Evolutionary conservation across 1,284 basidiomycete species (phyloP), one percentile per base, ranked within the genome.

Genomic region (Thecaphora frezii): DNA sequence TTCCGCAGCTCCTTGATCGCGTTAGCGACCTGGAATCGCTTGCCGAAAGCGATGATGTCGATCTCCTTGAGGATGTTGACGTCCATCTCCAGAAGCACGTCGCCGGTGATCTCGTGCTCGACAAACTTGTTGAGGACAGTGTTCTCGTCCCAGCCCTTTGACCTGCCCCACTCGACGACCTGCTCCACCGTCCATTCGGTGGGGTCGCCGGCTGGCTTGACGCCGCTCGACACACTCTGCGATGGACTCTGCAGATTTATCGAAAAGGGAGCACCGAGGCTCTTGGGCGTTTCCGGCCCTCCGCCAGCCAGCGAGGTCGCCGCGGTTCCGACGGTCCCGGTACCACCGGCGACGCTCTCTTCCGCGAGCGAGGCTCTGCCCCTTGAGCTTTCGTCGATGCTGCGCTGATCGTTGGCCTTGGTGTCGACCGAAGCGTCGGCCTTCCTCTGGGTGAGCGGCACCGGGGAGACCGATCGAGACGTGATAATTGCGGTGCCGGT

Each of bases 1-100:
- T 57, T 54, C 18, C 87, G 38, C 80, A 98, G 85, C 66, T 98
- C 94, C 22, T 86, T 82, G 76, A 99, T 97, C n/a, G 90, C 92
- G 71, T 94, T 93, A 30, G 90, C 88, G 51, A 99, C 92, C 48
- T 92, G 87, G 77, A 91, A 86, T 18, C 94, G 90, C 79, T 96
- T 94, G 22, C 94, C 96, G 71, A 96, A 97, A 2, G 93, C 91
- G 61, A 85, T 82, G 63, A 98, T 91, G 44, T 94, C 96, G 58
- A 98, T 89, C 81, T 98, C 96, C 82, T 97, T 97, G 71, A 98
- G 87, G 19, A 96, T 84, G 71, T 89, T 89, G 46, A 88, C 87
- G 70, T 97, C 93, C 66, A 98, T 88, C 70, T 97, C 93, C 52
- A 98, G 85, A 5, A 98, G 85, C 22, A 97, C 90, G 72, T 98